phyloP scores from a whole-genome alignment of 1,284 basidiomycete species.

The Inonotus obliquus region DNA sequence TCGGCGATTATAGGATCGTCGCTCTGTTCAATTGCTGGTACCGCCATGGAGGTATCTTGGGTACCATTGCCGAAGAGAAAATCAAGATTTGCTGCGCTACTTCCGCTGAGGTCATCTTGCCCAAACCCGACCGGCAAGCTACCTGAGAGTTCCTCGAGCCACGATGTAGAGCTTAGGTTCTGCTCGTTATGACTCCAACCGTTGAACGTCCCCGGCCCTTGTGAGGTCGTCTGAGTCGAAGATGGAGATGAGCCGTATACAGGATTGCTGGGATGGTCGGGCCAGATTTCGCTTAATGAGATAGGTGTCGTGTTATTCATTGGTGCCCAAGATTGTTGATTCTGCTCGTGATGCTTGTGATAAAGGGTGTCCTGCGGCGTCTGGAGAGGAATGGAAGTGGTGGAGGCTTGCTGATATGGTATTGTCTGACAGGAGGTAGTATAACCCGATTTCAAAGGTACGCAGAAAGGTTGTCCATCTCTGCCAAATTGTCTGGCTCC shows the following conservation, averaged over 20 bases:
- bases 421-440: not conserved
- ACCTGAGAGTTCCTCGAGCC: not conserved
- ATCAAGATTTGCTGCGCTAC: not conserved
- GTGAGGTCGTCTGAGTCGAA: too few species aligned
- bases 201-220: not conserved
- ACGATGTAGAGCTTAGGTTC: constrained; percentile 2
- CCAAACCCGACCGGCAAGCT: not conserved
- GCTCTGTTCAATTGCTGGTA: not conserved
- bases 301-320: not conserved
- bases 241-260: not conserved
- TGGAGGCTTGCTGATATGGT: not conserved
- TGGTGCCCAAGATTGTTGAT: not conserved
- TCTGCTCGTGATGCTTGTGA: not conserved
- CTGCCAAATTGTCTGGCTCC: not conserved
- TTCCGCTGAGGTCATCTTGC: not conserved
- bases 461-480: not conserved
- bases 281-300: not conserved
- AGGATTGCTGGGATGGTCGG: not conserved
- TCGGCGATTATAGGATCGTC: constrained; percentile 7
- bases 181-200: not conserved
- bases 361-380: not conserved
- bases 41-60: not conserved
- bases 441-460: too few species aligned
- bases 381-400: not conserved
- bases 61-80: not conserved